Base-by-base conservation (phyloP, 257 asterid genomes). In the Thymus mandschuricus region DNA sequence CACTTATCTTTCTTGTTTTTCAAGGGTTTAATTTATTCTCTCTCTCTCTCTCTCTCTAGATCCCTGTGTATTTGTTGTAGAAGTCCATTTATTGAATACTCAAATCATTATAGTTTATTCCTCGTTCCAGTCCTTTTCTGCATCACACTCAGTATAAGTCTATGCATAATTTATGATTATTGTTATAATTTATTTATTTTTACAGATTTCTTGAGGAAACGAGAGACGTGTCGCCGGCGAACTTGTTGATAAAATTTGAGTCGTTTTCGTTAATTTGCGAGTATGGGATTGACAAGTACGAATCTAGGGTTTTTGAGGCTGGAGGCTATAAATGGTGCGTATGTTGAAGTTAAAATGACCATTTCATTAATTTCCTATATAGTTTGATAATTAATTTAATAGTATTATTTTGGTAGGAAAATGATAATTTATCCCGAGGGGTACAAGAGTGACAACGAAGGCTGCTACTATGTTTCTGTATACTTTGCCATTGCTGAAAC, bases 261-360 rank as follows among this genome's bases (percentile, higher is more conserved):
- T 60, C 60, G 1, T 60, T 61, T 65, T 75, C 79, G 8, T 55
- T 68, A 6, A 27, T 68, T 1, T 51, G 66, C 5, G 5, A 51
- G 45, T 38, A 44, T 33, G 65, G 51, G 9, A 29, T 75, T 41
- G 13, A 43, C 10, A 68, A 51, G 5, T 60, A 73, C 33, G 77
- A 73, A 28, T 40, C 65, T 8, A 64, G 48, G 12, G 71, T 44
- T 4, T 73, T 64, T 30, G 71, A 4, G 3, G 64, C 77, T 12
- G 77, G 66, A 33, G 71, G 38, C 21, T 21, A 21, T 21, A 21
- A 21, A 21, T 21, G 21, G 21, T 21, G 21, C 21, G 21, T 21
- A 21, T 21, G 21, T 21, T 21, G 21, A 21, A 21, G 21, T 21
- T 21, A 21, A 21, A 21, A 21, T 21, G 21, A 21, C 21, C 21